phyloP scores from a whole-genome alignment of 345 rosid species.

The Aethionema arabicum region DNA sequence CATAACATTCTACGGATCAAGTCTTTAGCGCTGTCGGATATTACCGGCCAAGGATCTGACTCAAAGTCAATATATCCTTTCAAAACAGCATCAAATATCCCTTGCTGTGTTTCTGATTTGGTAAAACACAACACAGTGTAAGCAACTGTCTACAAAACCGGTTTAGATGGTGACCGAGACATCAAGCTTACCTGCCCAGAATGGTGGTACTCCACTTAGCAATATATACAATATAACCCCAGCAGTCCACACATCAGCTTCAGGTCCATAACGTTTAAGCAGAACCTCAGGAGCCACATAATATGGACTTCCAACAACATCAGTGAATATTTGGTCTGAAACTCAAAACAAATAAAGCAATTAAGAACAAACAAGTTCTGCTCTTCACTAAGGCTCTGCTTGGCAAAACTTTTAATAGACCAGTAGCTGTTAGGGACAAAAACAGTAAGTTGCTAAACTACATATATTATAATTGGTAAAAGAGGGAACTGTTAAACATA shows the following conservation, averaged over 20 bases:
- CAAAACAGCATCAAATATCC: constrained; percentile 97
- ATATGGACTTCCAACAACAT: constrained; percentile 98
- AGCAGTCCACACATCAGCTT: constrained; percentile 98
- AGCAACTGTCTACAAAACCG: neutral
- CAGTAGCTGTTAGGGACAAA: too few relatives aligned
- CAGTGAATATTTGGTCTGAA: constrained; percentile 79
- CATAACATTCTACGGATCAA: constrained; percentile 80
- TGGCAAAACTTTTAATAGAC: too few relatives aligned
- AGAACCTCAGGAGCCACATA: constrained; percentile 99
- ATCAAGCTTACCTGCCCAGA: constrained; percentile 83
- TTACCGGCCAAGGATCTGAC: constrained; percentile 95
- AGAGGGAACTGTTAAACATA: too few relatives aligned
- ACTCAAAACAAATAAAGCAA: neutral
- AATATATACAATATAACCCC: constrained; percentile 92
- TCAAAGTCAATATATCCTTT: constrained; percentile 92
- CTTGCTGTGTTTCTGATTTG: constrained; percentile 82
- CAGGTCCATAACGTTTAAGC: constrained; percentile 88
- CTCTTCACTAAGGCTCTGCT: too few relatives aligned
- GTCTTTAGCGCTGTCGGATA: constrained; percentile 89
- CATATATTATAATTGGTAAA: too few relatives aligned
- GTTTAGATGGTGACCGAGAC: neutral
- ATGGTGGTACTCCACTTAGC: constrained; percentile 97
- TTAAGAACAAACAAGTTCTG: neutral
- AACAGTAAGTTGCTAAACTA: too few relatives aligned
- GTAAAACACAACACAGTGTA: constrained; percentile 19